These are phyloP conservation scores for Cystobasidiopsis lactophilus DNA, from an alignment of 768 basidiomycete genomes.

Conservation along the genomic window DNA sequence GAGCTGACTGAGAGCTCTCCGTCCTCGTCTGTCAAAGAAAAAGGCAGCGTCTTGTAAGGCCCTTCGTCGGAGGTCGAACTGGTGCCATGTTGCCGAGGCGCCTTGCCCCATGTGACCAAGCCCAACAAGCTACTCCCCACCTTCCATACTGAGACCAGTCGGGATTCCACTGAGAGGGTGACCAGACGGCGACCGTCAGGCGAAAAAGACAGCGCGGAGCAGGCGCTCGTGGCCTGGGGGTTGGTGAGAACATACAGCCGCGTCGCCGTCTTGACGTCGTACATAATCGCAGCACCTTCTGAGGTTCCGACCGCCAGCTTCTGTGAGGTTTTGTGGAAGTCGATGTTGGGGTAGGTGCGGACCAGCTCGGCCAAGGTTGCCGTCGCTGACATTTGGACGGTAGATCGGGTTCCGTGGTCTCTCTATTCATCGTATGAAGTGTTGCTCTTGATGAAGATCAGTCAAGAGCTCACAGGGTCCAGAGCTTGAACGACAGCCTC, in stretches of 20 bases:
- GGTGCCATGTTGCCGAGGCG: slow-evolving; percentile 54
- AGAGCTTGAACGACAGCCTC: slow-evolving; percentile 92
- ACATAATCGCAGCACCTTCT: slow-evolving; percentile 87
- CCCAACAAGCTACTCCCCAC: slow-evolving; percentile 74
- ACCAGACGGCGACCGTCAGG: slow-evolving; percentile 78
- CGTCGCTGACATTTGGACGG: slow-evolving; percentile 71
- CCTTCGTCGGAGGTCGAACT: slow-evolving; percentile 40
- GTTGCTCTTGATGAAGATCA: no score
- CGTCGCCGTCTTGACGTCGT: slow-evolving; percentile 87
- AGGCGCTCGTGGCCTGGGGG: slow-evolving; percentile 41
- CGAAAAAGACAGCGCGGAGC: slow-evolving; percentile 73
- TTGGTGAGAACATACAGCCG: slow-evolving; percentile 85
- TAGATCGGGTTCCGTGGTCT: slow-evolving; percentile 35
- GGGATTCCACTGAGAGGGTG: slow-evolving; percentile 67
- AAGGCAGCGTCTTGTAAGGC: slow-evolving; percentile 70
- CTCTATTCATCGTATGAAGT: no score
- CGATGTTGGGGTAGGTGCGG: slow-evolving; percentile 75
- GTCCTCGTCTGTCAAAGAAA: slow-evolving; percentile 53
- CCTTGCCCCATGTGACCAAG: slow-evolving; percentile 59
- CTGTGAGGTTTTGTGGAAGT: slow-evolving; percentile 71
- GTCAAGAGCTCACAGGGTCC: slow-evolving; percentile 57
- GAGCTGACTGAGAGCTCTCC: slow-evolving; percentile 33
- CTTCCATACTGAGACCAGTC: slow-evolving; percentile 76
- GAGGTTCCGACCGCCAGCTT: slow-evolving; percentile 77
- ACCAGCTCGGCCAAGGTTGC: slow-evolving; percentile 81